These are phyloP conservation scores for Albugo candida DNA, from an alignment of 352 stramenopile genomes.

Conservation along the genomic window DNA sequence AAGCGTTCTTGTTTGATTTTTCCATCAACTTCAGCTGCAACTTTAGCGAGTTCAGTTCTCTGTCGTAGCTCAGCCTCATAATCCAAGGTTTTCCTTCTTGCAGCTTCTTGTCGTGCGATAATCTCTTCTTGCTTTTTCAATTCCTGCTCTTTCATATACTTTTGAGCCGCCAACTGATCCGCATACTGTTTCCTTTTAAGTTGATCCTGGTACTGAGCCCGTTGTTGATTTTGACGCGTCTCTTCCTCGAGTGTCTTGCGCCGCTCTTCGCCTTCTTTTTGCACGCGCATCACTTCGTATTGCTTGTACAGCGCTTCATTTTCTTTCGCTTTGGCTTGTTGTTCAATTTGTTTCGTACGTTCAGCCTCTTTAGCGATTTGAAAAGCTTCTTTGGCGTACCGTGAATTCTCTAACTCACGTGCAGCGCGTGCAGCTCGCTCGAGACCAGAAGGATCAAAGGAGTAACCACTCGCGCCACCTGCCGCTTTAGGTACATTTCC, in stretches of 20 bases:
- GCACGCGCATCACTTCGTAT: constrained; percentile 87
- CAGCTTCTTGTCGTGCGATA: constrained; percentile 87
- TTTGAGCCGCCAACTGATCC: constrained; percentile 91
- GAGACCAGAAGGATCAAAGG: constrained; percentile 91
- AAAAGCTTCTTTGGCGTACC: constrained; percentile 87
- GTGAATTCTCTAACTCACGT: constrained; percentile 89
- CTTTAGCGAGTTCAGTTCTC: constrained; percentile 90
- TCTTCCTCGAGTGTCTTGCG: constrained; percentile 94
- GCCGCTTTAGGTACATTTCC: too few species aligned
- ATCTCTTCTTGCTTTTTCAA: constrained; percentile 98
- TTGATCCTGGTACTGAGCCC: constrained; percentile 95
- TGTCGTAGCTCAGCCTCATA: constrained; percentile 91
- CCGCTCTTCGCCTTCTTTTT: constrained; percentile 92
- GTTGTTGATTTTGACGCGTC: constrained; percentile 92
- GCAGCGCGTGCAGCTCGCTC: constrained; percentile 95
- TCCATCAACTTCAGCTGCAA: constrained; percentile 89
- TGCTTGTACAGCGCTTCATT: constrained; percentile 86
- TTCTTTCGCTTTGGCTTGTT: constrained; percentile 83
- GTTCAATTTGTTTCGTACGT: constrained; percentile 87
- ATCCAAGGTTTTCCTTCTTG: constrained; percentile 93
- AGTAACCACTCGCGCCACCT: constrained; percentile 17
- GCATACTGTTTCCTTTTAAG: constrained; percentile 97
- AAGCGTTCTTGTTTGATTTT: constrained; percentile 92
- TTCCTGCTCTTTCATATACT: constrained; percentile 91
- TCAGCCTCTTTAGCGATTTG: constrained; percentile 91